These are phyloP conservation scores for Sungouiella blattae DNA, from an alignment of 805 yeast genomes.

Conservation along the genomic window DNA sequence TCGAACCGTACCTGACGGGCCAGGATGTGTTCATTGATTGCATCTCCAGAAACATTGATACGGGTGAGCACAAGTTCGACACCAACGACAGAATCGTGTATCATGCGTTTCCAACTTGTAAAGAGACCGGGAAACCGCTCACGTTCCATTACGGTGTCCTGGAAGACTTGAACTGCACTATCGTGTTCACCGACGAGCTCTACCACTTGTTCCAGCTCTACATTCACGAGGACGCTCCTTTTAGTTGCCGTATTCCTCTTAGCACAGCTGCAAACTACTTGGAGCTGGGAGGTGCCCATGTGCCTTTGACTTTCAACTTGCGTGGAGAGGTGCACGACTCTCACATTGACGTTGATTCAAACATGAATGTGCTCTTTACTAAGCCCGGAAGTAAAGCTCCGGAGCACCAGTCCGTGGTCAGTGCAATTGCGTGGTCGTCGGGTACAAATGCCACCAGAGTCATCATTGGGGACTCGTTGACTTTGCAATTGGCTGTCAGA, in stretches of 20 bases:
- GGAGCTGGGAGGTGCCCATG: constrained; percentile 41
- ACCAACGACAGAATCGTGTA: constrained; percentile 56
- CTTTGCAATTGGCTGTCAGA: constrained; percentile 53
- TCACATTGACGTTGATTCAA: constrained; percentile 64
- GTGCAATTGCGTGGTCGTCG: constrained; percentile 57
- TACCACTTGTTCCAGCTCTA: constrained; percentile 70
- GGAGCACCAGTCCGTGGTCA: constrained; percentile 42
- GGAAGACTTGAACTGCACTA: constrained; percentile 57
- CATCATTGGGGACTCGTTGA: constrained; percentile 62
- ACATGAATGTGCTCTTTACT: constrained; percentile 49
- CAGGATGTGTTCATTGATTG: constrained; percentile 54
- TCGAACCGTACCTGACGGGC: constrained; percentile 35
- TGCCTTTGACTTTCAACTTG: constrained; percentile 61
- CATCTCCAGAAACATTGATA: constrained; percentile 64
- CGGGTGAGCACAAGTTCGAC: constrained; percentile 74
- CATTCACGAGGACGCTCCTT: constrained; percentile 74
- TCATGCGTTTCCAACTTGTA: constrained; percentile 56
- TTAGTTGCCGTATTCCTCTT: constrained; percentile 61
- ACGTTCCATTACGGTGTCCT: constrained; percentile 49
- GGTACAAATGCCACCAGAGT: constrained; percentile 59
- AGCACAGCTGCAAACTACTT: constrained; percentile 41
- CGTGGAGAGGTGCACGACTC: constrained; percentile 66
- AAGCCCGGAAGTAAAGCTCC: constrained; percentile 28
- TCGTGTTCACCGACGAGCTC: constrained; percentile 57
- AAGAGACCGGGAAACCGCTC: constrained; percentile 61